Evolutionary conservation across 352 stramenopile species (phyloP), one percentile per base, ranked within the genome.

Genomic region (Phytopythium sindhum): DNA sequence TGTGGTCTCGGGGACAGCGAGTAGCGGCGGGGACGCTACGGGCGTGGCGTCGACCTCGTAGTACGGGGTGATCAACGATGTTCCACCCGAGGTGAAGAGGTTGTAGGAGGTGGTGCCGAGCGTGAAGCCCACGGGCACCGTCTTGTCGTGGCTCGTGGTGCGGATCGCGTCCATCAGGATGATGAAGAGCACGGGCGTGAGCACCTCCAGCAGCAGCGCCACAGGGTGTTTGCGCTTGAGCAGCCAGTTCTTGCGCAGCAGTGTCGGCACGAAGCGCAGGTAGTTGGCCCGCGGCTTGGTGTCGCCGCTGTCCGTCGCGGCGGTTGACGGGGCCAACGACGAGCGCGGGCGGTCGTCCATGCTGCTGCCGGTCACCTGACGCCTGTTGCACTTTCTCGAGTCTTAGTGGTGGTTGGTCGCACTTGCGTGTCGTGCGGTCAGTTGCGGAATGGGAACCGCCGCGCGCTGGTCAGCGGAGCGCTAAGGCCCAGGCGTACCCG

Each of bases 191-290:
- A 88, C 68, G 21, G 84, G 84, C 4, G 81, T 73, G 44, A 90
- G 50, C 51, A 91, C 64, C 65, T 93, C 85, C 33, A 88, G 75
- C 33, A 84, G 28, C 15, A 83, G 61, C 11, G 69, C 74, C 4
- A 88, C 24, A 21, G 71, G 75, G 26, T 87, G 71, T 41, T 86
- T 84, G 55, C 73, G 75, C 77, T 93, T 93, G 68, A 93, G 84
- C 73, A 85, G 67, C 69, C 73, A 88, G 70, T 93, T 93, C 74
- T 93, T 93, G 55, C 82, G 75, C 58, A 93, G 74, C 45, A 93
- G 63, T 61, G 69, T 75, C 17, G 77, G 75, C 33, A 88, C 67
- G 48, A 86, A 88, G 51, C 73, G 77, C 62, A 80, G 60, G 33
- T 73, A 64, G 60, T 57, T 42, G 29, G 28, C 28, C 31, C 29